Percentiles rank a stretch among this genome's conserved stretches.
Conservation (phyloP, 352 stramenopile genomes). For the Pythium vanterpoolii region DNA sequence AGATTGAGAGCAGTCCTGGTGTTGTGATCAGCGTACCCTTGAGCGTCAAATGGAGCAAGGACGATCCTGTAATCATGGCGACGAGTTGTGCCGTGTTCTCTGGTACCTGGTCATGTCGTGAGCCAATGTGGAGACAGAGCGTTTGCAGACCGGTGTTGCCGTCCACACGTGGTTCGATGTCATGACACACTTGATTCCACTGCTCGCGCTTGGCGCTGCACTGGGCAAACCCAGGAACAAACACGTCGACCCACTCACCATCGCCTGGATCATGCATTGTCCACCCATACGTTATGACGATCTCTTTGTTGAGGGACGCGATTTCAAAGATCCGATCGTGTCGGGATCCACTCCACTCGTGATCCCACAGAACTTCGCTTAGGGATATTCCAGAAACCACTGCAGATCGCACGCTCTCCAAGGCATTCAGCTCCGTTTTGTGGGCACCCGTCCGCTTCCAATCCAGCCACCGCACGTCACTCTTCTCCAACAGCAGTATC, state of each 20-base stretch:
- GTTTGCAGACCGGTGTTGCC: background rate
- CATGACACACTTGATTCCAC: background rate
- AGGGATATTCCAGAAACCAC: background rate
- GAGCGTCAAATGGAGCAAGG: background rate
- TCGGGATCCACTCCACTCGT: background rate
- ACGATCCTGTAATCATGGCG: background rate
- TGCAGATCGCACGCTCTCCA: background rate
- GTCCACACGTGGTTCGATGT: background rate
- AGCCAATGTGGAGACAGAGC: background rate
- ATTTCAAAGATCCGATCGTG: background rate
- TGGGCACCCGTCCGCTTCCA: background rate
- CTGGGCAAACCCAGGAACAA: slow-evolving; percentile 12
- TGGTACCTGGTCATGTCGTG: too few relatives aligned
- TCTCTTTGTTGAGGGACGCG: background rate
- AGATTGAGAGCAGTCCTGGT: background rate
- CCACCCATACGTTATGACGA: background rate
- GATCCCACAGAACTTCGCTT: background rate
- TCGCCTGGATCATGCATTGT: background rate
- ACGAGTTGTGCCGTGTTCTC: background rate
- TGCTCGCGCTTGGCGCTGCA: slow-evolving; percentile 6
- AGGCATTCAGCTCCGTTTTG: background rate
- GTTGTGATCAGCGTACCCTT: background rate
- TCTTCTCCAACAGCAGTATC: background rate
- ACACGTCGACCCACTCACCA: slow-evolving; percentile 9
- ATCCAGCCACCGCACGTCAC: background rate